Conservation (phyloP, 345 rosid genomes). For the Arabis hirsuta region DNA sequence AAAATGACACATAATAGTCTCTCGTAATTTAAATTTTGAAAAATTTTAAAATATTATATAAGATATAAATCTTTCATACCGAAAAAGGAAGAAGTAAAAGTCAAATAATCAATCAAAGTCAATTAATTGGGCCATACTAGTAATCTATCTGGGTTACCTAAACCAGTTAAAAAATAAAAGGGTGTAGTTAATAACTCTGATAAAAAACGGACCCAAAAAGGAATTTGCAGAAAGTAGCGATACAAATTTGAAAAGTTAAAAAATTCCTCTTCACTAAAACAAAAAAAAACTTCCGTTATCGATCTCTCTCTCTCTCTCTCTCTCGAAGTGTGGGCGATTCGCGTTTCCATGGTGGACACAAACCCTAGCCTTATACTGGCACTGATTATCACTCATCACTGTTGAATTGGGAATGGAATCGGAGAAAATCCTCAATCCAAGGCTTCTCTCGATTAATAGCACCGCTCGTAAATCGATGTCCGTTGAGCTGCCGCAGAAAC, state of each 20-base stretch:
- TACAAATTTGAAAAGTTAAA: conserved; percentile 17
- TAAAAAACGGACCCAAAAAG: not conserved
- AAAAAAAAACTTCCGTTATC: conserved; percentile 33
- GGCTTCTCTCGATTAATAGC: conserved; percentile 33
- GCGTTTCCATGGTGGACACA: conserved; percentile 45
- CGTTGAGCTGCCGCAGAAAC: conserved; percentile 65
- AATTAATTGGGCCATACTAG: not conserved
- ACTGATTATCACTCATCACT: conserved; percentile 30
- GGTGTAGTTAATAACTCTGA: not conserved
- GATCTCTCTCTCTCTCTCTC: conserved; percentile 26
- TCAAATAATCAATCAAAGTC: too few species aligned
- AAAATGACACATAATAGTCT: too few species aligned
- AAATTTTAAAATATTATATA: too few species aligned
- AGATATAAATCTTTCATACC: too few species aligned
- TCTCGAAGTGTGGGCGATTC: conserved; percentile 30
- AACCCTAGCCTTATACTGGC: conserved; percentile 42
- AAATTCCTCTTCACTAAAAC: conserved; percentile 32
- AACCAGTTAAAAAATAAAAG: not conserved
- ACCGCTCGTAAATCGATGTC: conserved; percentile 49
- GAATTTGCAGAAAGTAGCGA: conserved; percentile 18
- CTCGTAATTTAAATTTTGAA: too few species aligned
- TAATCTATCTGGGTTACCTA: not conserved
- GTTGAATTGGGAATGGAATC: conserved; percentile 39
- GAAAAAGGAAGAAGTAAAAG: too few species aligned
- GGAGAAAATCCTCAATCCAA: conserved; percentile 42